Evolutionary conservation across 2,329 filamentous ascomycete species (phyloP).

Genomic region (Blastomyces emzantsi): DNA sequence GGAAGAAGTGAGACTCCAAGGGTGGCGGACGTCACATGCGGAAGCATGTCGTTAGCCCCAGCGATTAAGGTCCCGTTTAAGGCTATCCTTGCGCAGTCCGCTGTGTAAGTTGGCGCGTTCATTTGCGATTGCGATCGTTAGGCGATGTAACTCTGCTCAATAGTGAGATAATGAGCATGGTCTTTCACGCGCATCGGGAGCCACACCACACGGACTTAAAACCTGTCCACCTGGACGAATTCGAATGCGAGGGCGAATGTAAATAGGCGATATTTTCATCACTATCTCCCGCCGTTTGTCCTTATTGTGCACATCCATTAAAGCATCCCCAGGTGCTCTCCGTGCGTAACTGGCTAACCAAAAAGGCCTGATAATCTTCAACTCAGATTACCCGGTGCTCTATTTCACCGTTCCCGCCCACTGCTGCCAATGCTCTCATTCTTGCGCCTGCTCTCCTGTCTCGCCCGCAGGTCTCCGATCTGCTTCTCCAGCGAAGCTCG

Average conservation of each 20-base stretch:
- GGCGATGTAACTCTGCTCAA: background rate
- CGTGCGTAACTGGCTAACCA: background rate
- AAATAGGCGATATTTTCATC: background rate
- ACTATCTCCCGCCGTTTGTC: background rate
- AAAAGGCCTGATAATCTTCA: background rate
- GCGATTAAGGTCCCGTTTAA: background rate
- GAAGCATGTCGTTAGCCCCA: background rate
- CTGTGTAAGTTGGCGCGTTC: background rate
- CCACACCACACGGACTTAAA: background rate
- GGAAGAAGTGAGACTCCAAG: background rate
- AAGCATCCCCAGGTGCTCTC: background rate
- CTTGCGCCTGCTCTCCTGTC: constrained; percentile 28
- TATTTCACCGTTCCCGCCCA: constrained; percentile 5
- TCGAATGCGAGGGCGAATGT: background rate
- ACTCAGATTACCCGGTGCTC: background rate
- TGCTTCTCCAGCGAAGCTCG: constrained; percentile 49
- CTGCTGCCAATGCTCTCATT: background rate
- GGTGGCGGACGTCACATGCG: background rate
- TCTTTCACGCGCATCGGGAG: background rate
- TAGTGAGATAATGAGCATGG: background rate
- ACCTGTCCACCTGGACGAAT: background rate
- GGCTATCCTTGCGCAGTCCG: background rate
- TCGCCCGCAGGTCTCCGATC: constrained; percentile 42
- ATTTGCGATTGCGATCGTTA: background rate
- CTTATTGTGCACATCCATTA: background rate